Conservation (phyloP, 352 stramenopile genomes). For the Plasmopara muralis region DNA sequence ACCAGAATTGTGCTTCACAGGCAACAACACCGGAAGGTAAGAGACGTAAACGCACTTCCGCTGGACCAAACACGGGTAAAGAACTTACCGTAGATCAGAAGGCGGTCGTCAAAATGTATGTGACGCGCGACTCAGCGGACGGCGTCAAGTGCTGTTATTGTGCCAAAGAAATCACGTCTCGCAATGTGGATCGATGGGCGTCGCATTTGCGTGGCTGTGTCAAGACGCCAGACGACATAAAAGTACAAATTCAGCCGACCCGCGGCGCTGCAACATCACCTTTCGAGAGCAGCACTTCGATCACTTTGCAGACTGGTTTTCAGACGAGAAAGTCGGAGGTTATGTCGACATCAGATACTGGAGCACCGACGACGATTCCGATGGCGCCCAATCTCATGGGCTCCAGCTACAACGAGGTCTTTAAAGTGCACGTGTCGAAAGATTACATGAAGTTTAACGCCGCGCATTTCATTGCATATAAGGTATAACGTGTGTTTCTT, state of each 20-base stretch:
- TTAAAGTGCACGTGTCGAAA: slow-evolving; percentile 85
- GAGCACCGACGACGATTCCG: slow-evolving; percentile 1
- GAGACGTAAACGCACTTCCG: slow-evolving; percentile 27
- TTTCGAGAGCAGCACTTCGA: slow-evolving; percentile 2
- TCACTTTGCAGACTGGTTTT: neutral
- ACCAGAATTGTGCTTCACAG: neutral
- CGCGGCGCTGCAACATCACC: slow-evolving; percentile 11
- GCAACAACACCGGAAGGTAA: slow-evolving; percentile 24
- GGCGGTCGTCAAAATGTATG: slow-evolving; percentile 66
- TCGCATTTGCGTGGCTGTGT: slow-evolving; percentile 70
- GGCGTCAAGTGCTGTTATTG: slow-evolving; percentile 79
- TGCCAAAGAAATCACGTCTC: slow-evolving; percentile 79
- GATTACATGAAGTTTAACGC: slow-evolving; percentile 91
- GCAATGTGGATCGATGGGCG: slow-evolving; percentile 79
- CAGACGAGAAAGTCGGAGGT: slow-evolving; percentile 2
- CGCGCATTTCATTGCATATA: slow-evolving; percentile 87
- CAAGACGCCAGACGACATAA: slow-evolving; percentile 73
- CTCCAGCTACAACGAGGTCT: slow-evolving; percentile 58
- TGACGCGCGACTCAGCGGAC: slow-evolving; percentile 51
- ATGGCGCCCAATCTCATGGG: slow-evolving; percentile 23
- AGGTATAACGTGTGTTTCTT: slow-evolving; percentile 27
- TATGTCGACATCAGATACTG: neutral
- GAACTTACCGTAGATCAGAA: slow-evolving; percentile 70
- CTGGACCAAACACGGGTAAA: slow-evolving; percentile 34
- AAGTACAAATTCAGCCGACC: slow-evolving; percentile 67